Percentiles rank a stretch among this genome's conserved stretches.
Evolutionary conservation across 108 stramenopile species (phyloP).

Genomic region (Nitzschia sp.): DNA sequence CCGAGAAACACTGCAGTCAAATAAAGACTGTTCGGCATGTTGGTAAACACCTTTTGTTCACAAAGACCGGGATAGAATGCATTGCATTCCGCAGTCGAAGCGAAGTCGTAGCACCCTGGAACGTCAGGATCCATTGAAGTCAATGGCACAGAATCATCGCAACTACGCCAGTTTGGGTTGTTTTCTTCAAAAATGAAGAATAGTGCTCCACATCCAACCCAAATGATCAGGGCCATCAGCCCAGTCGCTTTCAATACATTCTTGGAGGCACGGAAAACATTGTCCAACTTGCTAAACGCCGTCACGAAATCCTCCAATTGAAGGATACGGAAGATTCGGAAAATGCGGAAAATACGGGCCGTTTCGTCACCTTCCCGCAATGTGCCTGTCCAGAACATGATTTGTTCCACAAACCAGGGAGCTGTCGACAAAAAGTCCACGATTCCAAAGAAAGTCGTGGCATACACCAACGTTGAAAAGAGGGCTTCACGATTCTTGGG

Average conservation of each 20-base stretch:
- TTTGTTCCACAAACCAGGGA: conserved; percentile 82
- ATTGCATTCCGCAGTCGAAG: conserved; percentile 64
- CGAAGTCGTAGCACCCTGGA: conserved; percentile 76
- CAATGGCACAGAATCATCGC: conserved; percentile 67
- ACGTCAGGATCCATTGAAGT: conserved; percentile 18
- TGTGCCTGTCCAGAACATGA: conserved; percentile 47
- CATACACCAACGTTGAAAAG: conserved; percentile 71
- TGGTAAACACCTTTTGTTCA: conserved; percentile 74
- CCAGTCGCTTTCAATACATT: conserved; percentile 88
- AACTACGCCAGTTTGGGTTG: conserved; percentile 77
- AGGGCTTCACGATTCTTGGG: conserved; percentile 81
- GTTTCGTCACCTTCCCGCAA: conserved; percentile 46
- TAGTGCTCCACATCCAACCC: conserved; percentile 85
- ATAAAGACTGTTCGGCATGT: conserved; percentile 83
- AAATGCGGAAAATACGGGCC: conserved; percentile 79
- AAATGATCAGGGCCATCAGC: conserved; percentile 86
- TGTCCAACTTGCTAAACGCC: conserved; percentile 90
- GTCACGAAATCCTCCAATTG: conserved; percentile 88
- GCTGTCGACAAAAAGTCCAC: conserved; percentile 82
- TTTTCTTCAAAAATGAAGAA: conserved; percentile 88
- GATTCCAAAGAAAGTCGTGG: conserved; percentile 89
- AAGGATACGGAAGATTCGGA: conserved; percentile 86
- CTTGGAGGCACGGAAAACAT: conserved; percentile 83
- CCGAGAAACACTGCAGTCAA: conserved; percentile 88
- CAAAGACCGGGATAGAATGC: conserved; percentile 74